phyloP scores from a whole-genome alignment of 2,329 filamentous ascomycete species.

The Talaromyces piceae region DNA sequence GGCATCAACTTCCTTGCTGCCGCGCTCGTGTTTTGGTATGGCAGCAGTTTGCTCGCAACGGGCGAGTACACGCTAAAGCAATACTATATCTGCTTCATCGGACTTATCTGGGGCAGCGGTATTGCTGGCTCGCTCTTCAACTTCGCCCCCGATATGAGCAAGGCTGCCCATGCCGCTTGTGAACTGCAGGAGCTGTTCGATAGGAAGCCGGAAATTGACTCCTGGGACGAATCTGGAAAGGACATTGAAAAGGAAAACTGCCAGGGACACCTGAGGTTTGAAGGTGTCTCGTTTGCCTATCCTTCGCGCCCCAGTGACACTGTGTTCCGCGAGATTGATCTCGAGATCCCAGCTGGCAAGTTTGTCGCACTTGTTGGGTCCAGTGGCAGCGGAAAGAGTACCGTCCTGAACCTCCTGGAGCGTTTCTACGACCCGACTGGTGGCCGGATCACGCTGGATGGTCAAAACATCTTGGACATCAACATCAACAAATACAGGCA shows the following conservation, averaged over 20 bases:
- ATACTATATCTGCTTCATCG: conserved; percentile 86
- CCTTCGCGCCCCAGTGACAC: conserved; percentile 83
- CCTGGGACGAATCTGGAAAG: conserved; percentile 40
- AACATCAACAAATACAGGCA: conserved; percentile 70
- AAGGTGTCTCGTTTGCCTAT: conserved; percentile 49
- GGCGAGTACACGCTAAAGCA: conserved; percentile 70
- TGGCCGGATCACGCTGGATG: conserved; percentile 68
- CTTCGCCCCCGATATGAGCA: conserved; percentile 87
- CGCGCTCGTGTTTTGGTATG: conserved; percentile 89
- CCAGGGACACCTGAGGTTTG: conserved; percentile 26
- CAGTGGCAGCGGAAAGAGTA: conserved; percentile 90
- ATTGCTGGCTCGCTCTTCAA: conserved; percentile 84
- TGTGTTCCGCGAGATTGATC: conserved; percentile 74
- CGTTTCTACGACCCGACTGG: conserved; percentile 89
- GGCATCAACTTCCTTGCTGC: conserved; percentile 76
- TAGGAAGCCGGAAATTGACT: conserved; percentile 32
- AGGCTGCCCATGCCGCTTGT: conserved; percentile 75
- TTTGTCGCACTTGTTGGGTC: conserved; percentile 83
- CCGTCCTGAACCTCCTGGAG: conserved; percentile 85
- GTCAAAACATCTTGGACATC: conserved; percentile 37
- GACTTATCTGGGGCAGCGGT: conserved; percentile 85
- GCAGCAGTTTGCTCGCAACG: conserved; percentile 64
- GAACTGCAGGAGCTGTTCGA: conserved; percentile 58
- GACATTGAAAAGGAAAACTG: not conserved
- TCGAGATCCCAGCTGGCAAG: conserved; percentile 78